Percentiles rank a stretch among this genome's conserved stretches.
phyloP scores from a whole-genome alignment of 2,329 filamentous ascomycete species.

The Grosmannia serpens region DNA sequence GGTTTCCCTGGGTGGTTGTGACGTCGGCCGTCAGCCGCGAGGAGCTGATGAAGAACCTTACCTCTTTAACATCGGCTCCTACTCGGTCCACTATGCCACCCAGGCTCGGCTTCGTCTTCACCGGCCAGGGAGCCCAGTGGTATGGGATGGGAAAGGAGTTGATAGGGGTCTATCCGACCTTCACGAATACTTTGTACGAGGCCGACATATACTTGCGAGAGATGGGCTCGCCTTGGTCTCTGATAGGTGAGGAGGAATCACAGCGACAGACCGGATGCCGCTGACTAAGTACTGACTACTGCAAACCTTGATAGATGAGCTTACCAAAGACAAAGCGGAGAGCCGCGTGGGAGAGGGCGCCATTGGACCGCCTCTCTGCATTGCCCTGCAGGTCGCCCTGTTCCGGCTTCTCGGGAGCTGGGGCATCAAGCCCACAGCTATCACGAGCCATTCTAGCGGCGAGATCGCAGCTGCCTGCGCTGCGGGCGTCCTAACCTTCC shows the following conservation, averaged over 20 bases:
- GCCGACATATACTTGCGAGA: conserved; percentile 18
- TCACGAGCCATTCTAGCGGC: conserved; percentile 37
- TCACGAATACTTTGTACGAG: background rate
- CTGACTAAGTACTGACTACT: background rate
- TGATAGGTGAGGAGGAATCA: background rate
- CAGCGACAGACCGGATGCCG: background rate
- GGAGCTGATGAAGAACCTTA: conserved; percentile 1
- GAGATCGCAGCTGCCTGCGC: conserved; percentile 40
- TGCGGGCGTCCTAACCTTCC: conserved; percentile 27
- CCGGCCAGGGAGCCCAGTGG: conserved; percentile 19
- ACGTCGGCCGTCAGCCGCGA: background rate
- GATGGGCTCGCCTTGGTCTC: background rate
- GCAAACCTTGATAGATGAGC: background rate
- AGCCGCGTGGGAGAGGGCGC: conserved; percentile 25
- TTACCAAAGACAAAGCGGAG: conserved; percentile 21
- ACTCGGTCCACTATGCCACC: background rate
- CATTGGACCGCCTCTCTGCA: conserved; percentile 28
- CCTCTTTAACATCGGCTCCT: too few species aligned
- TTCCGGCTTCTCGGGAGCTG: conserved; percentile 26
- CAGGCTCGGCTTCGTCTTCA: conserved; percentile 15
- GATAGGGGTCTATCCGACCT: background rate
- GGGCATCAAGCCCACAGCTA: conserved; percentile 21
- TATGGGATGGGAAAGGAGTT: conserved; percentile 21
- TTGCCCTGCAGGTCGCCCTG: conserved; percentile 35
- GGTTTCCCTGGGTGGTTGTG: conserved; percentile 4